These are phyloP conservation scores for Aspergillus mulundensis DNA, from an alignment of 495 filamentous ascomycete species.

Conservation along the genomic window DNA sequence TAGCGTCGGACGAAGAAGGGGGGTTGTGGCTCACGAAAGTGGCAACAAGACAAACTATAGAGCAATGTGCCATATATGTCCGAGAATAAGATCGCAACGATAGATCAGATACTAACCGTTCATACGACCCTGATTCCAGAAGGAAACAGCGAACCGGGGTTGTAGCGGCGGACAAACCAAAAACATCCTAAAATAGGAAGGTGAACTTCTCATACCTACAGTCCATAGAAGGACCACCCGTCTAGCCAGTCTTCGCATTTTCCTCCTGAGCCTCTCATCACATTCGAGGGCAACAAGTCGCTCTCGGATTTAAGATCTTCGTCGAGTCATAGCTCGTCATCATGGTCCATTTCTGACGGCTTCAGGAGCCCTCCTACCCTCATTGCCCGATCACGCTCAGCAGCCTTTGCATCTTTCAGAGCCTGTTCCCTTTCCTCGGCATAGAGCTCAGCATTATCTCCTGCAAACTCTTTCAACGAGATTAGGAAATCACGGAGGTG, in stretches of 20 bases:
- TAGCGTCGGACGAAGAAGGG: background rate
- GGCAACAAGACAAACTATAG: background rate
- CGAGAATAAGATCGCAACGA: background rate
- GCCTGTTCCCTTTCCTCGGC: slow-evolving; percentile 89
- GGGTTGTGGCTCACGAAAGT: background rate
- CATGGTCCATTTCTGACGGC: slow-evolving; percentile 83
- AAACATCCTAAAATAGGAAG: slow-evolving; percentile 13
- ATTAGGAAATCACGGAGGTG: slow-evolving; percentile 96
- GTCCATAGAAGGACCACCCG: slow-evolving; percentile 40
- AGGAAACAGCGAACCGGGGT: slow-evolving; percentile 1
- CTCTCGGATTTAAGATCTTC: slow-evolving; percentile 62
- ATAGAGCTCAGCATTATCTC: slow-evolving; percentile 83
- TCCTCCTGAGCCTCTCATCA: slow-evolving; percentile 6
- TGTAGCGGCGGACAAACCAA: slow-evolving; percentile 9
- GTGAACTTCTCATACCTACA: slow-evolving; percentile 19
- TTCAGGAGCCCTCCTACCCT: slow-evolving; percentile 90
- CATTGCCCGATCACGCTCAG: slow-evolving; percentile 81
- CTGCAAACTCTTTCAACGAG: slow-evolving; percentile 88
- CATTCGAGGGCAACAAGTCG: slow-evolving; percentile 16
- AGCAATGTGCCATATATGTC: background rate
- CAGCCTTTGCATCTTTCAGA: slow-evolving; percentile 69
- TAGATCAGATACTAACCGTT: slow-evolving; percentile 9
- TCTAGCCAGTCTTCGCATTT: slow-evolving; percentile 29
- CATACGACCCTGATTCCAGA: slow-evolving; percentile 5
- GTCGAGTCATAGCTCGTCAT: slow-evolving; percentile 89